Conservation (phyloP, 2,329 filamentous ascomycete genomes). For the Apiospora aurea region DNA sequence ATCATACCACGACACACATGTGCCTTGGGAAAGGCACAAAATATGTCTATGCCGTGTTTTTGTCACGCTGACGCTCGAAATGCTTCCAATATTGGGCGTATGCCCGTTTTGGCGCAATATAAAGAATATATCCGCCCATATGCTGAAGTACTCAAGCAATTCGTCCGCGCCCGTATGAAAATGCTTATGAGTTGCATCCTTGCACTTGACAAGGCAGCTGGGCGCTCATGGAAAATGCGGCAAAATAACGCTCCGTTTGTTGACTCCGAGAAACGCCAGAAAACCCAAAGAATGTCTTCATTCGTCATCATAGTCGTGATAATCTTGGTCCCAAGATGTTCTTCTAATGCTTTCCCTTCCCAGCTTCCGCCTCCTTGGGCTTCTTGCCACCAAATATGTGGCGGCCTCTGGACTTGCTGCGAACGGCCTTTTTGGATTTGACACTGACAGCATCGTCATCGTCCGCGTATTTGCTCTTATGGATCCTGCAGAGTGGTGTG, state of each 20-base stretch:
- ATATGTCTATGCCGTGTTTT: slow-evolving; percentile 4
- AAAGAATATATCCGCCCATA: slow-evolving; percentile 7
- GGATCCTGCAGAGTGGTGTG: slow-evolving; percentile 72
- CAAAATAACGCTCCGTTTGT: slow-evolving; percentile 15
- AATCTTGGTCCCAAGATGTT: slow-evolving; percentile 16
- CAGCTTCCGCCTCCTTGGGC: slow-evolving; percentile 33
- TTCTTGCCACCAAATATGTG: slow-evolving; percentile 72
- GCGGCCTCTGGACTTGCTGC: slow-evolving; percentile 79
- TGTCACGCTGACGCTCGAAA: slow-evolving; percentile 20
- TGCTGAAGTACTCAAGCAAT: slow-evolving; percentile 15
- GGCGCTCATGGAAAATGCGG: neutral
- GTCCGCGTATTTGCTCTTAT: slow-evolving; percentile 92
- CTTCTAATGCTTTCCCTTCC: neutral
- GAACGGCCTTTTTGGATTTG: slow-evolving; percentile 65
- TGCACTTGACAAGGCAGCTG: neutral
- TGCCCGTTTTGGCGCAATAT: slow-evolving; percentile 5
- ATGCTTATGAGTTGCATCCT: neutral
- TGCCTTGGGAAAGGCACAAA: neutral
- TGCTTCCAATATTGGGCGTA: slow-evolving; percentile 16
- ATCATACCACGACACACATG: slow-evolving; percentile 1
- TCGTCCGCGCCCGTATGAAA: neutral
- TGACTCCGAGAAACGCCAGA: slow-evolving; percentile 13
- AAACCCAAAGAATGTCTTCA: slow-evolving; percentile 18
- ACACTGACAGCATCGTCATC: slow-evolving; percentile 62
- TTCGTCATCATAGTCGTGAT: slow-evolving; percentile 20